Evolutionary conservation across 2,329 filamentous ascomycete species (phyloP), one percentile per base, ranked within the genome.

Genomic region (Ceratocystiopsis sp.): DNA sequence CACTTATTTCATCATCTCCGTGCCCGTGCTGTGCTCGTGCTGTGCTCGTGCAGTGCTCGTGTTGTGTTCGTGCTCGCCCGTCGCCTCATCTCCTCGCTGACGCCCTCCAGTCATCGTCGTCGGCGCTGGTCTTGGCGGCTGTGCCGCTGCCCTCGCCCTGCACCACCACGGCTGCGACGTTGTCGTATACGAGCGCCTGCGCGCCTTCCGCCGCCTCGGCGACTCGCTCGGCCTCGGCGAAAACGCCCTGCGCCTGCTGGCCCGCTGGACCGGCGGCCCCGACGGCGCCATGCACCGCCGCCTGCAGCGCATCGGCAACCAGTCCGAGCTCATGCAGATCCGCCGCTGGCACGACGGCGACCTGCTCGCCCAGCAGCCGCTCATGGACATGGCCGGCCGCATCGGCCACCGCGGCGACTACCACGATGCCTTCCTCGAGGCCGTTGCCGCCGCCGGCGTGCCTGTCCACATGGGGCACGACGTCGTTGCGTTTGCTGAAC

Each of bases 321-420:
- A 66, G 50, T 60, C 63, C 1, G 57, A 60, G 2, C 56, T 62
- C 45, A 67, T 68, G 64, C 62, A 66, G 48, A 67, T 68, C 46
- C 57, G 66, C 11, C 52, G 64, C 12, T 68, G 65, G 65, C 52
- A 59, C 29, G 64, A 67, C 49, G 66, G 65, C 9, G 65, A 64
- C 51, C 57, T 65, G 21, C 53, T 68, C 4, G 65, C 63, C 1
- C 57, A 60, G 43, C 65, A 69, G 51, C 63, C 64, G 11, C 52
- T 68, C 34, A 68, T 67, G 64, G 64, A 68, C 52, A 68, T 67
- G 65, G 65, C 65, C 3, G 63, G 62, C 6, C 63, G 65, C 45
- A 65, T 65, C 42, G 63, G 62, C 3, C 62, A 66, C 48, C 54
- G 62, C 8, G 62, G 63, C 4, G 62, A 66, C 50, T 65, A 66